Base-by-base conservation (phyloP, 345 rosid species). In the Punica granatum region DNA sequence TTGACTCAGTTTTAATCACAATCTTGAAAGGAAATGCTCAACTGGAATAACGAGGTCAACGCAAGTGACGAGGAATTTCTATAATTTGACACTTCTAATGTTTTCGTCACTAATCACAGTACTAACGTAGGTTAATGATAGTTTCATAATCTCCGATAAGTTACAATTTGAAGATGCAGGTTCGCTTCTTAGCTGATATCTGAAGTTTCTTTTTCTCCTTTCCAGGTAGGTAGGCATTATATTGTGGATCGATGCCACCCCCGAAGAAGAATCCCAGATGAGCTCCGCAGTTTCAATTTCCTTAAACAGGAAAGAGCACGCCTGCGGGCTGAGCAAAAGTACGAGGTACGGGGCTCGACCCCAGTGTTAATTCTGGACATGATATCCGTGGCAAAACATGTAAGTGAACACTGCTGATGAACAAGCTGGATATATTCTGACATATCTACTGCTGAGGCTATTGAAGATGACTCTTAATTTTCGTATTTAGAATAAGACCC, bases 221-320 rank as follows among this genome's bases (percentile, higher is more conserved):
- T 49, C 46, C 44, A 91, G 99, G 96, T 91, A 37, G 93, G 96
- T 51, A 75, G 68, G 65, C 86, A 88, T 72, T 86, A 79, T 69
- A 86, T 91, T 34, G 93, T 86, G 32, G 99, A n/a, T n/a, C n/a
- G n/a, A 91, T 79, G 96, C 99, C 46, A 89, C 99, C 67, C 73
- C 81, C 9, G 99, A 94, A 76, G 97, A 94, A 72, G 93, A 94
- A 81, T 89, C 99, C 13, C 97, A 91, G 69, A 91, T 94, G 93
- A 89, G 81, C 84, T 88, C 99, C 25, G 98, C 92, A 60, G 83
- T 92, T 41, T 91, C 96, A 5, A 66, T 91, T 66, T 91, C 98
- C 7, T 69, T 89, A 63, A 91, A 83, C 63, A 77, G 88, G 71
- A 76, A 69, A 56, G 97, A 96, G 7, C 95, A 82, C 25, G 80